A percentile compares a stretch with the other conserved stretches of the same genome.
Evolutionary conservation across 2,329 filamentous ascomycete genomes (phyloP).

Genomic region (Zasmidium cellare): DNA sequence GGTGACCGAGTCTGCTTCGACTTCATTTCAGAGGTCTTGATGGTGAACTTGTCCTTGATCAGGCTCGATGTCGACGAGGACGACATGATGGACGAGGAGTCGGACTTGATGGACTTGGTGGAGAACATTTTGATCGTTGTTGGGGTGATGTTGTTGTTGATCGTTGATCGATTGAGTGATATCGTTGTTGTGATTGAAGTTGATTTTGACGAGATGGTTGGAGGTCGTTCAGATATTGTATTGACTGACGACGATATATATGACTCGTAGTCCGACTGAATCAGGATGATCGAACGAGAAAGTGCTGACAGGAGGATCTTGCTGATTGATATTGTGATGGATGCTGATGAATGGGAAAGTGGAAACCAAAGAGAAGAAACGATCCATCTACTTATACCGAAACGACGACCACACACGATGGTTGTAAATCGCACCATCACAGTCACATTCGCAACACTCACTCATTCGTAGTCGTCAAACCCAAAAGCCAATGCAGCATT

Average conservation of each 20-base stretch:
- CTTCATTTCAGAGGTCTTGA: not conserved
- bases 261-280: too few relatives aligned
- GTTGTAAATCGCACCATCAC: not conserved
- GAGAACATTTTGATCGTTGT: constrained; percentile 3
- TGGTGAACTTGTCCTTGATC: constrained; percentile 17
- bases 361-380: not conserved
- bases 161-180: not conserved
- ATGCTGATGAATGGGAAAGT: not conserved
- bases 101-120: not conserved
- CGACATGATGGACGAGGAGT: not conserved
- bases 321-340: not conserved
- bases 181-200: too few relatives aligned
- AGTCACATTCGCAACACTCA: not conserved
- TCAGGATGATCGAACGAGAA: not conserved
- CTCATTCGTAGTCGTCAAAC: not conserved
- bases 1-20: constrained; percentile 2
- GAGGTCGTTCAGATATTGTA: not conserved
- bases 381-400: not conserved
- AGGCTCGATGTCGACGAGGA: constrained; percentile 1
- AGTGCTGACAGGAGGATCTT: not conserved
- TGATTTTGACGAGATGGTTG: not conserved
- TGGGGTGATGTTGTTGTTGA: not conserved
- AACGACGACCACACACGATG: not conserved
- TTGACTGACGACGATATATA: not conserved
- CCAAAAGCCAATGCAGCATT: not conserved